Conservation (phyloP, 768 basidiomycete species). For the Mycena floridula region DNA sequence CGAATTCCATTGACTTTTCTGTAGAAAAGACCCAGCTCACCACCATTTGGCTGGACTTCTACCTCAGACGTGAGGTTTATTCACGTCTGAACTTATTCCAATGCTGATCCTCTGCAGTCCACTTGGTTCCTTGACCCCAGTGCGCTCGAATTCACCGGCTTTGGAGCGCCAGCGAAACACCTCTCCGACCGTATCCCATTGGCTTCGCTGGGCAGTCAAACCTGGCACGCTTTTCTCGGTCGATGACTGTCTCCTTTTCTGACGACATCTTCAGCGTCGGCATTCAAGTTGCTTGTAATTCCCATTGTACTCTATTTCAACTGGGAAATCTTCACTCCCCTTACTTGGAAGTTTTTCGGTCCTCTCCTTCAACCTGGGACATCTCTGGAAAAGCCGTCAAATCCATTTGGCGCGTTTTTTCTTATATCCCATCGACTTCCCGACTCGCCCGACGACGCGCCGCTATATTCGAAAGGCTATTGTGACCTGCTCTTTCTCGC, state of each 20-base stretch:
- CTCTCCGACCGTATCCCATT: constrained; percentile 11
- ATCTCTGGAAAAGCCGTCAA: constrained; percentile 24
- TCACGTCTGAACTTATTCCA: background rate
- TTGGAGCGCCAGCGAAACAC: background rate
- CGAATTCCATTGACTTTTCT: background rate
- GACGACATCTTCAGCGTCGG: constrained; percentile 35
- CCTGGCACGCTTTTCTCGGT: constrained; percentile 51
- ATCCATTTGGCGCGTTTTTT: constrained; percentile 72
- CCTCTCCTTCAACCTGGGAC: constrained; percentile 8
- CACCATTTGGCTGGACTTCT: background rate
- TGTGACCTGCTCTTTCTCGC: constrained; percentile 74
- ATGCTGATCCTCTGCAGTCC: constrained; percentile 23
- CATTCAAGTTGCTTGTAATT: constrained; percentile 60
- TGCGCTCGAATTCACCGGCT: constrained; percentile 28
- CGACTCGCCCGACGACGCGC: constrained; percentile 43
- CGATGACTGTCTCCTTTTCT: background rate
- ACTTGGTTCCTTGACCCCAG: constrained; percentile 29
- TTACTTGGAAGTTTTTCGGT: constrained; percentile 2
- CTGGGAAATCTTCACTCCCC: constrained; percentile 50
- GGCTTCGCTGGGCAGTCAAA: constrained; percentile 68
- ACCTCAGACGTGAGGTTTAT: background rate
- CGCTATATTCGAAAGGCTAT: constrained; percentile 66
- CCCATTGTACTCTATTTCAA: constrained; percentile 57
- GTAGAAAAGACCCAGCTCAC: background rate
- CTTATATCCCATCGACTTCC: constrained; percentile 64